Percentiles rank a stretch among this genome's conserved stretches.
phyloP scores from a whole-genome alignment of 1,139 yeast species.

The Ogataea hybrid region DNA sequence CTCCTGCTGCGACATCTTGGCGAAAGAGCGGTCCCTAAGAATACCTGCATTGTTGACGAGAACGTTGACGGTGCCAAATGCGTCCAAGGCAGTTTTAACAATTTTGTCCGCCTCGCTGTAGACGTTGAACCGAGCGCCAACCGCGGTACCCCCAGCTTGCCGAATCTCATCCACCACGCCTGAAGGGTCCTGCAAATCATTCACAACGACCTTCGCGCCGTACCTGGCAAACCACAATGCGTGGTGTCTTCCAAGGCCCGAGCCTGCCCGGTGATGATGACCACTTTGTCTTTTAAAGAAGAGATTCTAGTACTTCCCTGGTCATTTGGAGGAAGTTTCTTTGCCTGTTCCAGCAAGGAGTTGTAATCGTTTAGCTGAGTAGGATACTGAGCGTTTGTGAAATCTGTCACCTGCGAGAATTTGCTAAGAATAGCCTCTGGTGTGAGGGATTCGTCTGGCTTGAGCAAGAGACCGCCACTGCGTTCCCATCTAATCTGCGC shows the following conservation, averaged over 20 bases:
- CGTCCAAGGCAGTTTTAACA: conserved; percentile 71
- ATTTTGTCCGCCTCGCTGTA: conserved; percentile 76
- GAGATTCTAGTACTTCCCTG: conserved; percentile 48
- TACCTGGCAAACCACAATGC: conserved; percentile 82
- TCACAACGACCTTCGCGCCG: conserved; percentile 95
- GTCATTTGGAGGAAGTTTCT: conserved; percentile 53
- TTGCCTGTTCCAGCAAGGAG: conserved; percentile 52
- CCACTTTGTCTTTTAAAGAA: conserved; percentile 79
- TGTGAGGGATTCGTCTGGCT: conserved; percentile 73
- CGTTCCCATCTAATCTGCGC: conserved; percentile 96
- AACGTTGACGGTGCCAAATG: conserved; percentile 83
- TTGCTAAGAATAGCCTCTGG: conserved; percentile 81
- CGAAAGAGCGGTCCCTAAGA: conserved; percentile 84
- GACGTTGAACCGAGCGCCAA: conserved; percentile 79
- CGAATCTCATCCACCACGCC: conserved; percentile 77
- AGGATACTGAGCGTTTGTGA: conserved; percentile 70
- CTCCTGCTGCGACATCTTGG: conserved; percentile 77
- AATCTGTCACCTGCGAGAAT: conserved; percentile 64
- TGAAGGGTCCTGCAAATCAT: conserved; percentile 79
- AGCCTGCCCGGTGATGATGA: conserved; percentile 95
- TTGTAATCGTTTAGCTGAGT: conserved; percentile 57
- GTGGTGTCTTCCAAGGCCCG: conserved; percentile 91
- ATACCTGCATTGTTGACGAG: conserved; percentile 94
- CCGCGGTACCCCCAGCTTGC: conserved; percentile 73
- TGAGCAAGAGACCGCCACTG: conserved; percentile 80